Conservation (phyloP, 179 eudicot genomes). For the Silene noctiflora region DNA sequence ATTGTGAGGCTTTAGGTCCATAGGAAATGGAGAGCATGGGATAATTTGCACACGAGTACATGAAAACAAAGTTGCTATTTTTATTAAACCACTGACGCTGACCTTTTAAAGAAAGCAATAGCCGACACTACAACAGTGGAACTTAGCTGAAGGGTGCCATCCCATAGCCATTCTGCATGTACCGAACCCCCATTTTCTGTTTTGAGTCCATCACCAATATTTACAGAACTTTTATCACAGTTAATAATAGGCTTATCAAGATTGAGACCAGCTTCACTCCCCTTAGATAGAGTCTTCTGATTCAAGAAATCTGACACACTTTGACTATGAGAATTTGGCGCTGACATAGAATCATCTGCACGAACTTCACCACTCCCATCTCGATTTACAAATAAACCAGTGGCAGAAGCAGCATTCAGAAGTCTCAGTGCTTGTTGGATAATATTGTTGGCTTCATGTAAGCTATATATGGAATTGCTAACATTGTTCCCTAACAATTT, state of each 20-base stretch:
- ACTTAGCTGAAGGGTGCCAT: constrained; percentile 70
- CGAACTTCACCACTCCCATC: constrained; percentile 30
- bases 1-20: neutral
- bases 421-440: constrained; percentile 34
- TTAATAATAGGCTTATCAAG: constrained; percentile 21
- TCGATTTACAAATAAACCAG: constrained; percentile 20
- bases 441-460: constrained; percentile 24
- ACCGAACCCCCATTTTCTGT: constrained; percentile 32
- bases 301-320: constrained; percentile 24
- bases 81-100: constrained; percentile 6
- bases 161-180: constrained; percentile 63
- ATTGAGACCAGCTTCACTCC: constrained; percentile 23
- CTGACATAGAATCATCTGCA: constrained; percentile 22
- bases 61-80: neutral
- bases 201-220: constrained; percentile 33
- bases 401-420: constrained; percentile 34
- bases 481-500: constrained; percentile 21
- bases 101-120: constrained; percentile 77
- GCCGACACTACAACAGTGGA: constrained; percentile 54
- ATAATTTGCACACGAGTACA: constrained; percentile 7
- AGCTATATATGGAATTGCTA: constrained; percentile 19
- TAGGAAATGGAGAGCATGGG: neutral
- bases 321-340: constrained; percentile 26
- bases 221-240: constrained; percentile 25
- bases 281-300: constrained; percentile 28